Evolutionary conservation across 345 rosid species (phyloP).

Genomic region (Populus tremula): DNA sequence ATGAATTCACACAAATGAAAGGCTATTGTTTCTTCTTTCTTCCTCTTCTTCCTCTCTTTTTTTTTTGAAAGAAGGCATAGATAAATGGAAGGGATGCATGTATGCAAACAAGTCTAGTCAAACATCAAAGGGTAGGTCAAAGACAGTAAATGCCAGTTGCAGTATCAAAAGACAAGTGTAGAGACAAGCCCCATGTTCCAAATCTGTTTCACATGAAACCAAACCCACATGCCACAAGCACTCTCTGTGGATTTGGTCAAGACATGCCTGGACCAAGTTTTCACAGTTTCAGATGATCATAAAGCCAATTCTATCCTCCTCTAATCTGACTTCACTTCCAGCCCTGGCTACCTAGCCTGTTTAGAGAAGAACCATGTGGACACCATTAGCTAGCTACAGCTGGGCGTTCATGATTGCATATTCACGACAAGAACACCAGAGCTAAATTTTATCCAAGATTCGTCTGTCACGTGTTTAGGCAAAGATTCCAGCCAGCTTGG

Average conservation of each 20-base stretch:
- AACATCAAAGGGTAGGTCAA: constrained; percentile 20
- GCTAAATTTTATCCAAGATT: background rate
- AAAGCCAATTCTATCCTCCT: background rate
- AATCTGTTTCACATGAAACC: background rate
- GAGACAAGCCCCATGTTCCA: constrained; percentile 14
- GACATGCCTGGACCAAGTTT: background rate
- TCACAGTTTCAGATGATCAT: background rate
- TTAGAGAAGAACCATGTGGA: background rate
- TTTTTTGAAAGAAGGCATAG: background rate
- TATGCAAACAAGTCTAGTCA: constrained; percentile 1
- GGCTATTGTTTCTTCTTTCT: background rate
- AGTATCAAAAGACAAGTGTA: constrained; percentile 4
- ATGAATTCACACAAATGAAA: background rate
- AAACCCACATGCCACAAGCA: background rate
- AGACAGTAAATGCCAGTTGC: constrained; percentile 22
- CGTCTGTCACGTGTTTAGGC: background rate
- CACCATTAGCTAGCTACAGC: background rate
- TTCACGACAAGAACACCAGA: background rate
- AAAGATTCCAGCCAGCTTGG: background rate
- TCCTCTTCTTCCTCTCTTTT: too few species aligned
- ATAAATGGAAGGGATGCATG: background rate
- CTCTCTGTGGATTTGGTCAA: background rate
- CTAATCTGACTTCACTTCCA: background rate
- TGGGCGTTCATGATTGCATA: background rate
- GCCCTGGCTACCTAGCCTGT: background rate